Evolutionary conservation across 306 rosid species (phyloP).

Genomic region (Fragaria vesca): DNA sequence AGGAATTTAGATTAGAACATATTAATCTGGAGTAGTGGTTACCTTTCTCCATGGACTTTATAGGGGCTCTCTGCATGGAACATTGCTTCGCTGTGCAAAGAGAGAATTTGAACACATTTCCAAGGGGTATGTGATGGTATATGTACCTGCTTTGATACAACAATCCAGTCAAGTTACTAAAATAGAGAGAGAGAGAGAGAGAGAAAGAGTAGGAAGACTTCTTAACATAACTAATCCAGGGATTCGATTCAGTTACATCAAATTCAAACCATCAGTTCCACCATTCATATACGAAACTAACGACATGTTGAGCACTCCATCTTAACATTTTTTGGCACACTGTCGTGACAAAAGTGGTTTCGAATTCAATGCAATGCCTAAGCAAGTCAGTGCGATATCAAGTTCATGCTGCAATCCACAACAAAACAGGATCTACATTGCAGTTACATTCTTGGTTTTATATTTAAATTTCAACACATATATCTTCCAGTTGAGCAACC

Average conservation of each 20-base stretch:
- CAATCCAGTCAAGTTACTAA: slow-evolving; percentile 22
- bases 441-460: neutral
- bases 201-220: neutral
- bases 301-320: neutral
- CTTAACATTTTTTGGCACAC: neutral
- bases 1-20: neutral
- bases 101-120: slow-evolving; percentile 42
- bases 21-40: neutral
- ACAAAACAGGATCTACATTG: neutral
- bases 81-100: slow-evolving; percentile 42
- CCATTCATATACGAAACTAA: neutral
- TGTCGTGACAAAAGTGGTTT: neutral
- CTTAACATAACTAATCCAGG: neutral
- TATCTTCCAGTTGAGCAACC: neutral
- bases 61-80: slow-evolving; percentile 50
- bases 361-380: neutral
- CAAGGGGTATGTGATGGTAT: slow-evolving; percentile 40
- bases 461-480: neutral
- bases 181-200: neutral
- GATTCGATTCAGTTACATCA: neutral
- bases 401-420: neutral
- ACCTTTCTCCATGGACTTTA: slow-evolving; percentile 56
- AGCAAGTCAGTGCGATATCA: neutral
- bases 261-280: neutral
- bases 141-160: slow-evolving; percentile 51